phyloP scores from a whole-genome alignment of 108 stramenopile species.

The Phaeodactylum tricornutum region DNA sequence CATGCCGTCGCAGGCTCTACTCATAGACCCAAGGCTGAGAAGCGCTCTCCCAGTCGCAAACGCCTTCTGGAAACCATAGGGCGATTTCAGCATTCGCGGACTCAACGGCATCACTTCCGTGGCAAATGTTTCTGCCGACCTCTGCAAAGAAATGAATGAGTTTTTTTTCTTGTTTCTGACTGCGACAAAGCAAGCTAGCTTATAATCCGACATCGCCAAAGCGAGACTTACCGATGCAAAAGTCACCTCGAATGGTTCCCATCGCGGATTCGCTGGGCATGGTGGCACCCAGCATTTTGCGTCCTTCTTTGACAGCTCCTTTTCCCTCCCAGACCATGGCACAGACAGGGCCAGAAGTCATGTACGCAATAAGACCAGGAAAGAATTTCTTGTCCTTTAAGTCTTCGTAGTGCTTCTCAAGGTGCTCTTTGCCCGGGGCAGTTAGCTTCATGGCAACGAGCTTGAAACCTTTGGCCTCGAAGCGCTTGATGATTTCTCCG shows the following conservation, averaged over 20 bases:
- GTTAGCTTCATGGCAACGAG: conserved; percentile 94
- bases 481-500: conserved; percentile 95
- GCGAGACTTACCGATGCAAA: too few species aligned
- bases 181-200: too few species aligned
- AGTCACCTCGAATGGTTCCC: conserved; percentile 98
- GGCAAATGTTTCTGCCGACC: conserved; percentile 82
- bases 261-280: conserved; percentile 90
- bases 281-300: conserved; percentile 98
- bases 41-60: conserved; percentile 56
- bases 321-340: conserved; percentile 92
- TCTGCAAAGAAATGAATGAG: too few species aligned
- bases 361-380: conserved; percentile 90
- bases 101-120: conserved; percentile 92
- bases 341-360: conserved; percentile 92
- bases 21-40: conserved; percentile 75
- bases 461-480: conserved; percentile 96
- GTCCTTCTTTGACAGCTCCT: conserved; percentile 63
- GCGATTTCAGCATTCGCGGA: conserved; percentile 92
- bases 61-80: conserved; percentile 93
- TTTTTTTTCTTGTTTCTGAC: too few species aligned
- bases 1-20: too few species aligned
- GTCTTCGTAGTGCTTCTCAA: conserved; percentile 95
- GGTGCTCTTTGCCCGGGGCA: conserved; percentile 71
- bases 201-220: too few species aligned
- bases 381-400: conserved; percentile 94